Percentiles rank a stretch among this genome's conserved stretches.
Evolutionary conservation across 768 basidiomycete species (phyloP).

Genomic region (Coprinellus micaceus): DNA sequence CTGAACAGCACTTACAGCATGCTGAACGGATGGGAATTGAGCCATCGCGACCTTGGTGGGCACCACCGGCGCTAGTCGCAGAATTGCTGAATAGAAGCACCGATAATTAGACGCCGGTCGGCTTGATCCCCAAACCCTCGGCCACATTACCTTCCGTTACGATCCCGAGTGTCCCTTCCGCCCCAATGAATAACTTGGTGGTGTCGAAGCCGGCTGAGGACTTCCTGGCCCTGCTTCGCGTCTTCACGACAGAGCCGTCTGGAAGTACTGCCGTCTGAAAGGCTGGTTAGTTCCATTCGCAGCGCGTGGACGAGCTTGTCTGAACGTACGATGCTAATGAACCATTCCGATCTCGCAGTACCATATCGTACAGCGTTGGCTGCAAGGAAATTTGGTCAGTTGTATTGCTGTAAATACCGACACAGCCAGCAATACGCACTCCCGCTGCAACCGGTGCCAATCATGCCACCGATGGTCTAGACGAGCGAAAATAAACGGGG

Average conservation of each 20-base stretch:
- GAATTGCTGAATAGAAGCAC: constrained; percentile 52
- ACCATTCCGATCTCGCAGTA: constrained; percentile 86
- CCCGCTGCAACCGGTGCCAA: constrained; percentile 81
- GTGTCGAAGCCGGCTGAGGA: constrained; percentile 85
- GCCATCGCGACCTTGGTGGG: constrained; percentile 87
- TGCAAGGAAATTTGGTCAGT: constrained; percentile 20
- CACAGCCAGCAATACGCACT: constrained; percentile 43
- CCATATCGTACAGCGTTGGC: constrained; percentile 85
- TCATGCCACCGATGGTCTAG: constrained; percentile 85
- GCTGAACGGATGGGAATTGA: constrained; percentile 75
- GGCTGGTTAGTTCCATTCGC: neutral
- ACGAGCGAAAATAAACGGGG: neutral
- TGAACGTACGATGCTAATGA: constrained; percentile 64
- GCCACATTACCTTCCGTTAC: constrained; percentile 75
- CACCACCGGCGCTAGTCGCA: constrained; percentile 74
- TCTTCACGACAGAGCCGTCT: constrained; percentile 83
- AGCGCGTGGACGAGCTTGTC: constrained; percentile 20
- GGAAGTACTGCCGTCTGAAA: constrained; percentile 79
- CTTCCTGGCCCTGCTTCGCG: constrained; percentile 73
- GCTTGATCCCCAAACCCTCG: neutral
- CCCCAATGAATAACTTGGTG: constrained; percentile 86
- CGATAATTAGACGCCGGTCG: neutral
- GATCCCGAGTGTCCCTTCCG: constrained; percentile 86
- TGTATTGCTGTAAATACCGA: neutral
- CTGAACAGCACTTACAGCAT: constrained; percentile 77